Base-by-base conservation (phyloP, 768 basidiomycete species). In the Antrodiella citrinella region DNA sequence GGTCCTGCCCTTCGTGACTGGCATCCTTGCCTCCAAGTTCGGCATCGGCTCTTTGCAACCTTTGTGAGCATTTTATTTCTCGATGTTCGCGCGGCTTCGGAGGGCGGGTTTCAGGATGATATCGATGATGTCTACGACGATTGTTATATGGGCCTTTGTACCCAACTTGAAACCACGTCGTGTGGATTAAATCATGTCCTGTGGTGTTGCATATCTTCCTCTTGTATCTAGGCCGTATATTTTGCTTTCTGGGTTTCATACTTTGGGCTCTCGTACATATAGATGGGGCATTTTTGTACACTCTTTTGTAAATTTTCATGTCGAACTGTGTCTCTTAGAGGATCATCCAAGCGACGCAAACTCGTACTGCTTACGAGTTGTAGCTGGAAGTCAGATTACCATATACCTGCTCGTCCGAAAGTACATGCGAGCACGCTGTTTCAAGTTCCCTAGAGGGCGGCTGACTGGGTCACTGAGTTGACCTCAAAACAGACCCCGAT, bases 41-140 rank as follows among this genome's bases (percentile, higher is more conserved):
- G 76, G 77, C n/a, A 75, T 75, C 45, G 57, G 59, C 56, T 67
- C 66, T 51, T 57, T 78, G 40, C 74, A 76, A 53, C 78, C 77
- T 15, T 54, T 78, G 77, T 77, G 50, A 57, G 77, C 63, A 1
- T 13, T 23, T 23, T 21, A 45, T 51, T 10, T 49, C 48, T 4
- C 10, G 35, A 38, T 25, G 7, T 2, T 10, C 19, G 5, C 38
- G n/a, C 3, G 9, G 22, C 15, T 26, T 19, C 45, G 19, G 24
- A 44, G 41, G 10, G n/a, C n/a, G 9, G 4, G 3, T 3, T 3
- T n/a, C n/a, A 57, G 56, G 42, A 49, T 57, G 47, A 45, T 57
- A 2, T 48, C 49, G 3, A 54, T 57, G 56, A 45, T 57, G 46
- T 38, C 40, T 15, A 15, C 45, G 5, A 51, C 54, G 49, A 18